A percentile compares a stretch with the other conserved stretches of the same genome.
These are phyloP conservation scores for Allantophomopsis cytisporea DNA, from an alignment of 2,329 filamentous ascomycete genomes.

Conservation along the genomic window DNA sequence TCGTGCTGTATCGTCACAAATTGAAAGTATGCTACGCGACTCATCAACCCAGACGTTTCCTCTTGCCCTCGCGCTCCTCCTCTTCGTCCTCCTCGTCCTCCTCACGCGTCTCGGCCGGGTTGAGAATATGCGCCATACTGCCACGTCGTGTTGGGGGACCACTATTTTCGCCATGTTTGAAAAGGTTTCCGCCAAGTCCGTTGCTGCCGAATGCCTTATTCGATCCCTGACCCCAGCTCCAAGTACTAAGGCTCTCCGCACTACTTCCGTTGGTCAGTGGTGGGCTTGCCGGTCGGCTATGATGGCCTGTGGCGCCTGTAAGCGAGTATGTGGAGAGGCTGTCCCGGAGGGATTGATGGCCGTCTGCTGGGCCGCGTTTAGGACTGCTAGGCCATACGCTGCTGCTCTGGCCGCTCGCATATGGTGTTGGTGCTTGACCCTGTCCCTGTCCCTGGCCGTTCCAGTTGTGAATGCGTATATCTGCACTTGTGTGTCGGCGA, in stretches of 20 bases:
- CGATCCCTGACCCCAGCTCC: slow-evolving; percentile 16
- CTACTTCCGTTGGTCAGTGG: slow-evolving; percentile 14
- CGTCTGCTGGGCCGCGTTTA: slow-evolving; percentile 28
- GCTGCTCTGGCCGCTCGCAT: slow-evolving; percentile 46
- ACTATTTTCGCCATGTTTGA: slow-evolving; percentile 26
- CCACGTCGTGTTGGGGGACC: slow-evolving; percentile 52
- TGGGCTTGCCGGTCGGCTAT: slow-evolving; percentile 18
- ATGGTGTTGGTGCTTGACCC: slow-evolving; percentile 43
- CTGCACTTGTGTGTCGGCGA: slow-evolving; percentile 84
- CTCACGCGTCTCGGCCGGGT: slow-evolving; percentile 55
- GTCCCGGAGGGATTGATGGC: slow-evolving; percentile 49
- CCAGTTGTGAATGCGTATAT: slow-evolving; percentile 84
- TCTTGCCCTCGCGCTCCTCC: slow-evolving; percentile 40
- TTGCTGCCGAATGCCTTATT: slow-evolving; percentile 16
- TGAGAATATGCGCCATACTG: slow-evolving; percentile 61
- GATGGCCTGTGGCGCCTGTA: slow-evolving; percentile 14
- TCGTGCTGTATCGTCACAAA: too few species aligned
- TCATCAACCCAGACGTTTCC: slow-evolving; percentile 30
- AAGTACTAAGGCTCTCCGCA: slow-evolving; percentile 16
- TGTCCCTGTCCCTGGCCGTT: slow-evolving; percentile 26
- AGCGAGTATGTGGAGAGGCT: slow-evolving; percentile 51
- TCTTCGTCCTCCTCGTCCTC: slow-evolving; percentile 52
- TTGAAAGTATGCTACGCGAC: not conserved
- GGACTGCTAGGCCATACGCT: slow-evolving; percentile 57
- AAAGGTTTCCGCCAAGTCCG: slow-evolving; percentile 15